A percentile compares a stretch with the other conserved stretches of the same genome.
Conservation (phyloP, 1,139 yeast genomes). For the Hemisphaericaspora xylanilytica region DNA sequence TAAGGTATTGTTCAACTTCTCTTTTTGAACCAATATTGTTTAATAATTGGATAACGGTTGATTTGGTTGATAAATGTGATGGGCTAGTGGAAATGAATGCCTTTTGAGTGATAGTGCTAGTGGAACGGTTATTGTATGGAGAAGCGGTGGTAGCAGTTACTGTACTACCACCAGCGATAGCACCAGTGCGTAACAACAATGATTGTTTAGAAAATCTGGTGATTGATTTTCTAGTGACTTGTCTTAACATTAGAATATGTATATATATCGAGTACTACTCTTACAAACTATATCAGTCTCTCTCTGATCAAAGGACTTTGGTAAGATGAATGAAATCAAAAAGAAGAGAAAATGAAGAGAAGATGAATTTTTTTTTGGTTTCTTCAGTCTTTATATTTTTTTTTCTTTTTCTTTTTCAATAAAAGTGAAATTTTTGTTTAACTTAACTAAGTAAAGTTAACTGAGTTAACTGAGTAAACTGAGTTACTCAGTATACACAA, state of each 20-base stretch:
- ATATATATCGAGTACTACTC: background rate
- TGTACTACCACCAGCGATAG: constrained; percentile 5
- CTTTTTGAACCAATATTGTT: constrained; percentile 96
- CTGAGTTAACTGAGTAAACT: too few relatives aligned
- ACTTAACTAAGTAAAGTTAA: too few relatives aligned
- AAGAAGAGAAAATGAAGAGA: too few relatives aligned
- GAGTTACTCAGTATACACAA: too few relatives aligned
- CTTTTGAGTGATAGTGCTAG: constrained; percentile 1
- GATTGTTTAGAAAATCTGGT: constrained; percentile 7
- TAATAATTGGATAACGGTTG: constrained; percentile 90
- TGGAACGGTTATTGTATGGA: too few relatives aligned
- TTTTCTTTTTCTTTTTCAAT: too few relatives aligned
- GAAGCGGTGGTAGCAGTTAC: constrained; percentile 2
- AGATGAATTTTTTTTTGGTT: too few relatives aligned
- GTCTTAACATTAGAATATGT: constrained; percentile 17
- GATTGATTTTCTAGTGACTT: constrained; percentile 12
- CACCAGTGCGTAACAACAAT: background rate
- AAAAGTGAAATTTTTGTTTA: too few relatives aligned
- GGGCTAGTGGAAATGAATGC: constrained; percentile 8
- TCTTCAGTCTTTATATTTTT: too few relatives aligned
- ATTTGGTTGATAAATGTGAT: constrained; percentile 60
- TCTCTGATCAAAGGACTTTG: too few relatives aligned
- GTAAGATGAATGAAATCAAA: too few relatives aligned
- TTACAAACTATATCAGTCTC: too few relatives aligned
- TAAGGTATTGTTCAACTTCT: constrained; percentile 95